A percentile compares a stretch with the other conserved stretches of the same genome.
These are phyloP conservation scores for Rhizophagus clarus DNA, from an alignment of 192 early-diverging fungal genomes.

Conservation along the genomic window DNA sequence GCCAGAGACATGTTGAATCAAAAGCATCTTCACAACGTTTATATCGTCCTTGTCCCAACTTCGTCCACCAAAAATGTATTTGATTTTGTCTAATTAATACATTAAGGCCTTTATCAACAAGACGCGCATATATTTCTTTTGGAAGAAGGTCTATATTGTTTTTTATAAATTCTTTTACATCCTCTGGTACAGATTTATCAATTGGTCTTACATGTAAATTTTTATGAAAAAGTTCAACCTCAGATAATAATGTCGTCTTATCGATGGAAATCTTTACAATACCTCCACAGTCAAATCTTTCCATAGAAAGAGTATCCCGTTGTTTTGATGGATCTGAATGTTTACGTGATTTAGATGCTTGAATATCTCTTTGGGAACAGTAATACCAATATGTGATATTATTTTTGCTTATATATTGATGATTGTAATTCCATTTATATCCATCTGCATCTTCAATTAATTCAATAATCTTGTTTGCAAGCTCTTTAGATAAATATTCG, in stretches of 20 bases:
- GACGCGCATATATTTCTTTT: slow-evolving; percentile 15
- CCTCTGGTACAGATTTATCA: not conserved
- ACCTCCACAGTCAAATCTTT: not conserved
- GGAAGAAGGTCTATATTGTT: slow-evolving; percentile 2
- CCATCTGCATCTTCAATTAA: slow-evolving; percentile 12
- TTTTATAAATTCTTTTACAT: not conserved
- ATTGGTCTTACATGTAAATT: not conserved
- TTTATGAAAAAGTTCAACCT: not conserved
- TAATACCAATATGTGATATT: not conserved
- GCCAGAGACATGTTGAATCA: too few species aligned
- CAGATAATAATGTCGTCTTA: not conserved
- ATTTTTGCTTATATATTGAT: not conserved
- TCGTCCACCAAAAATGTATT: slow-evolving; percentile 22
- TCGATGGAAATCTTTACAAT: not conserved
- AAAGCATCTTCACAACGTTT: slow-evolving; percentile 18
- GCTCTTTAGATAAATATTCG: too few species aligned
- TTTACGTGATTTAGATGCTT: not conserved
- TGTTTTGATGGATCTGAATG: slow-evolving; percentile 10
- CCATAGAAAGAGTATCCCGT: not conserved
- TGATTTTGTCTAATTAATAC: slow-evolving; percentile 11
- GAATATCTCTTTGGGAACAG: slow-evolving; percentile 15
- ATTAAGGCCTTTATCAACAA: not conserved
- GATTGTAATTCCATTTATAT: slow-evolving; percentile 8
- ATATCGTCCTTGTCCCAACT: slow-evolving; percentile 21
- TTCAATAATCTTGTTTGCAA: too few species aligned